Evolutionary conservation across 2,329 filamentous ascomycete species (phyloP).

Genomic region (Geosmithia putterillii): DNA sequence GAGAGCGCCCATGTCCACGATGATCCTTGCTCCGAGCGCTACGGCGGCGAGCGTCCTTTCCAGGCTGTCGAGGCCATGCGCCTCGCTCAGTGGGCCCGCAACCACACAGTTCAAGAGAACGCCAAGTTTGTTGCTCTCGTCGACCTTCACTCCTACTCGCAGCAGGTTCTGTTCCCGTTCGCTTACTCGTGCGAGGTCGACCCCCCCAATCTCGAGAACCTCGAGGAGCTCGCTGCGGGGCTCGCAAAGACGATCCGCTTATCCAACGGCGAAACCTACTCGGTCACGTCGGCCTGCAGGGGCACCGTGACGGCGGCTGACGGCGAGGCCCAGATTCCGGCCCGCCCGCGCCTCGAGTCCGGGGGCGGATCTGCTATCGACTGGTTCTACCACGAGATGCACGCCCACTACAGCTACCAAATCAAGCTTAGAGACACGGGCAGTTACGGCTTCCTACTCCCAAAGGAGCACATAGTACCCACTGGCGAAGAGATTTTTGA

Average conservation of each 20-base stretch:
- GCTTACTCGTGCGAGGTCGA: constrained; percentile 67
- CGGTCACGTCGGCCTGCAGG: constrained; percentile 75
- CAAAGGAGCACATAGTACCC: constrained; percentile 74
- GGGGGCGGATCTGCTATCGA: constrained; percentile 81
- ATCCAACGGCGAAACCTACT: constrained; percentile 64
- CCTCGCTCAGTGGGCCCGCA: constrained; percentile 72
- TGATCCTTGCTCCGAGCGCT: constrained; percentile 87
- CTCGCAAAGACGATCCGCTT: constrained; percentile 80
- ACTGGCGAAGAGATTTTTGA: constrained; percentile 81
- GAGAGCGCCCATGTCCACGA: constrained; percentile 49
- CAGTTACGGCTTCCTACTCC: constrained; percentile 85
- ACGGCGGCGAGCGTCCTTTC: constrained; percentile 72
- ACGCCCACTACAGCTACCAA: constrained; percentile 79
- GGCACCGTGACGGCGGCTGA: constrained; percentile 43
- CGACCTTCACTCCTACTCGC: constrained; percentile 89
- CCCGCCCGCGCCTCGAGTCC: constrained; percentile 44
- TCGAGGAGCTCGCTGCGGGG: constrained; percentile 80
- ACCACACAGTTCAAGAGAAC: constrained; percentile 58
- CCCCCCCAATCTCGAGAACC: constrained; percentile 80
- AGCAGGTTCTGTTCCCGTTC: constrained; percentile 89
- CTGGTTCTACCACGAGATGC: constrained; percentile 86
- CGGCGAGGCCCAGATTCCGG: constrained; percentile 2
- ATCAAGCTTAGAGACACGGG: constrained; percentile 89
- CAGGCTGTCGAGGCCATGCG: constrained; percentile 66
- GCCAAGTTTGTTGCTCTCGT: constrained; percentile 73